Evolutionary conservation across 352 stramenopile genomes (phyloP).

Genomic region (Blastocystis sp.): DNA sequence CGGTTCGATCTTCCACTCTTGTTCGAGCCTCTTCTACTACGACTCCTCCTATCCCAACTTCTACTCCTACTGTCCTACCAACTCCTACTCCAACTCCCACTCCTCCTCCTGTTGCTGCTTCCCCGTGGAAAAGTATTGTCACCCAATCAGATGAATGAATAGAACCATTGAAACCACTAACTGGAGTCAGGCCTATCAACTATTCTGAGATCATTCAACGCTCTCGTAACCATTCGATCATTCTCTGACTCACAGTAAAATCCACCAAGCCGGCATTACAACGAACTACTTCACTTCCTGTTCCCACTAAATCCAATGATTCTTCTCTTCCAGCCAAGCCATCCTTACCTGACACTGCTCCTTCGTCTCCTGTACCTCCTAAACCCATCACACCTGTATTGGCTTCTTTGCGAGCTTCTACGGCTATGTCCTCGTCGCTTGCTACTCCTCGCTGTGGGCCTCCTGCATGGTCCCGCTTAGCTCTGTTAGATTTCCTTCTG

Average conservation of each 20-base stretch:
- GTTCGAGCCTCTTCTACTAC: not conserved
- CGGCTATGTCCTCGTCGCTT: not conserved
- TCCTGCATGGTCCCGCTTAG: not conserved
- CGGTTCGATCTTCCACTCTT: too few species aligned
- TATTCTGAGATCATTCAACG: conserved; percentile 43
- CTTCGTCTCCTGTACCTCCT: not conserved
- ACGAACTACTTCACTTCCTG: not conserved
- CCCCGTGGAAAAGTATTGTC: conserved; percentile 1
- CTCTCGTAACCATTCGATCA: not conserved
- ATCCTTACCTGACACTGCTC: not conserved
- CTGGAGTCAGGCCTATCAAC: conserved; percentile 7
- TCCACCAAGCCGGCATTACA: not conserved
- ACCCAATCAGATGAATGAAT: not conserved
- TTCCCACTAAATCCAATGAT: not conserved
- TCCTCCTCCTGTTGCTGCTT: not conserved
- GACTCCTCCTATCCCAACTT: not conserved
- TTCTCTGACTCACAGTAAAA: not conserved
- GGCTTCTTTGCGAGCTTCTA: not conserved
- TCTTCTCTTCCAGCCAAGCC: not conserved
- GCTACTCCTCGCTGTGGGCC: not conserved
- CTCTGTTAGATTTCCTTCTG: not conserved
- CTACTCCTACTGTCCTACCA: not conserved
- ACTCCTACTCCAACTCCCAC: not conserved
- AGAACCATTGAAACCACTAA: not conserved
- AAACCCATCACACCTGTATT: not conserved